Evolutionary conservation across 140 eudicot genomes (phyloP), one percentile per base, ranked within the genome.

Genomic region (Ambrosia hybrid): DNA sequence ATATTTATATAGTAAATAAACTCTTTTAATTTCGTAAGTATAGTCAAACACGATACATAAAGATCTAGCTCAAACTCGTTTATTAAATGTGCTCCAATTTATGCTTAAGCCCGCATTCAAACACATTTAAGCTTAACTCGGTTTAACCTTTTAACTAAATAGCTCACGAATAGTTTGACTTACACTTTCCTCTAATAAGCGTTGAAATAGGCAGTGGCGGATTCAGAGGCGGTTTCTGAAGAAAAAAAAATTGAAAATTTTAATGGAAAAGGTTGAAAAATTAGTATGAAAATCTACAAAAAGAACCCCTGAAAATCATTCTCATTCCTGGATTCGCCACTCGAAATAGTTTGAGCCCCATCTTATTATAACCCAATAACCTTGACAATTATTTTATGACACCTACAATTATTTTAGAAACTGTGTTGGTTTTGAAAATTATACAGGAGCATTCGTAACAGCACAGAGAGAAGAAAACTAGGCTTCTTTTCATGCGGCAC

Each of bases 401-500:
- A 36, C 5, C 46, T 65, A 2, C 15, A 41, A 26, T 26, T n/a
- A n/a, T n/a, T n/a, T n/a, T n/a, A 56, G 5, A 51, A 30, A 30
- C 15, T 5, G 12, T 66, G 0, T 8, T 57, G 62, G 41, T 76
- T 78, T 62, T 67, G 56, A 53, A 66, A 61, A 60, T n/a, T 10
- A 34, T 71, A 51, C 84, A 87, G 93, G 89, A 76, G 76, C 43
- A 84, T 87, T 48, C 78, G 78, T 11, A 87, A 87, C 14, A 82
- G 90, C 70, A 87, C 94, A n/a, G 78, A 76, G 43, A 85, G 94
- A 73, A 79, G 90, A 65, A 77, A 84, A 46, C 16, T 87, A 51
- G 94, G 90, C 1, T 85, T 51, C 73, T 82, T 85, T 68, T 86
- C 94, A 51, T 87, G 94, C 62, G 88, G 88, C 1, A 87, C 85